phyloP scores from a whole-genome alignment of 192 early-diverging fungal genomes.

The Paraglomus occultum region DNA sequence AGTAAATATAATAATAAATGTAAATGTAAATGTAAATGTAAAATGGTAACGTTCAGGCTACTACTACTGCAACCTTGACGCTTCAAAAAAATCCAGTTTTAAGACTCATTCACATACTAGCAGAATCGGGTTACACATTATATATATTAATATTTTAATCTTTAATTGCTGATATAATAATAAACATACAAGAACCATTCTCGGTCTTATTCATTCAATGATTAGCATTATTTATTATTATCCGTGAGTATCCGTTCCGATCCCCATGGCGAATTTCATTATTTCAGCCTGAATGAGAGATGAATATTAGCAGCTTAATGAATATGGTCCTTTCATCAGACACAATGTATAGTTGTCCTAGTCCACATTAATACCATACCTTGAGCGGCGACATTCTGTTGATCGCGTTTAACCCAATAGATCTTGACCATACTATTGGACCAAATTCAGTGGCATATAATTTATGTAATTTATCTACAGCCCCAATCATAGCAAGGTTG shows the following conservation, averaged over 20 bases:
- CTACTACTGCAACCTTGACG: too few species aligned
- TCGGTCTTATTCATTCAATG: too few species aligned
- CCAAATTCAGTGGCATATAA: conserved; percentile 68
- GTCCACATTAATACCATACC: conserved; percentile 15
- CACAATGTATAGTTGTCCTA: background rate
- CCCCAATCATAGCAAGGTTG: conserved; percentile 82
- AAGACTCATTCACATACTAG: too few species aligned
- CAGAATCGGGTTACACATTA: too few species aligned
- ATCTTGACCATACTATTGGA: conserved; percentile 65
- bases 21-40: too few species aligned
- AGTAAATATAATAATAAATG: too few species aligned
- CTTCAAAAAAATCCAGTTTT: too few species aligned
- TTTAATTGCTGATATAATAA: too few species aligned
- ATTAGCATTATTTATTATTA: too few species aligned
- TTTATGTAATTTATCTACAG: conserved; percentile 76
- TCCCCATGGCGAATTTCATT: conserved; percentile 30
- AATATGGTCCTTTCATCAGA: background rate
- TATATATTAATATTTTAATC: too few species aligned
- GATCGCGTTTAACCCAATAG: conserved; percentile 67
- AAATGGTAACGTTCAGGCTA: too few species aligned
- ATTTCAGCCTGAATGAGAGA: conserved; percentile 23
- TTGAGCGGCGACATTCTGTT: conserved; percentile 70
- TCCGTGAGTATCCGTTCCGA: background rate
- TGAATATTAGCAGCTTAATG: background rate
- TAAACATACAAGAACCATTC: too few species aligned